Conservation (phyloP, 2,329 filamentous ascomycete genomes). For the Geosmithia flava region DNA sequence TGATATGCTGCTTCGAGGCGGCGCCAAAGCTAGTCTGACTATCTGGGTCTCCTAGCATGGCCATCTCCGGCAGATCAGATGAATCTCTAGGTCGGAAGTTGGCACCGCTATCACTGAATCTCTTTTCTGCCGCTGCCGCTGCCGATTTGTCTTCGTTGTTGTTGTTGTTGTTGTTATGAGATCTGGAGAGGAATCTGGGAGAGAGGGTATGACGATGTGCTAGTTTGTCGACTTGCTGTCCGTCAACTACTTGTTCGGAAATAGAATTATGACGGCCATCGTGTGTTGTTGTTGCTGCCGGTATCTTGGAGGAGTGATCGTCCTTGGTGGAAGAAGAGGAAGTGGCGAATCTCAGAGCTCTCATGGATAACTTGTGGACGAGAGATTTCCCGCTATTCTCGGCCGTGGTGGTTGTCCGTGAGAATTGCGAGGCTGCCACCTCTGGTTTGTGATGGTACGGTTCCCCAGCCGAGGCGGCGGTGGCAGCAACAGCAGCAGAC, state of each 20-base stretch:
- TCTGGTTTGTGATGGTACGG: conserved; percentile 42
- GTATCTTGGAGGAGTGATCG: no score
- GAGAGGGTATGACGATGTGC: no score
- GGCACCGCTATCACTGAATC: neutral
- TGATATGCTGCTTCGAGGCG: conserved; percentile 13
- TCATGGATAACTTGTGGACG: conserved; percentile 29
- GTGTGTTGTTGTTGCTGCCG: no score
- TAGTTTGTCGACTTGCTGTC: no score
- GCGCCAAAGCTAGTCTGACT: conserved; percentile 4
- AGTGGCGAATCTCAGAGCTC: conserved; percentile 25
- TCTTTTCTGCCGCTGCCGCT: neutral
- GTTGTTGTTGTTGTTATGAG: neutral
- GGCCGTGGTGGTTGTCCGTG: conserved; percentile 31
- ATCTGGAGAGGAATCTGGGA: no score
- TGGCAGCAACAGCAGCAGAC: no score
- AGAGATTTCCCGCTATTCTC: neutral
- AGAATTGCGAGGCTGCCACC: conserved; percentile 42
- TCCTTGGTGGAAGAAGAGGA: no score
- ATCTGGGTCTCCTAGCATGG: neutral
- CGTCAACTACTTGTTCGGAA: no score
- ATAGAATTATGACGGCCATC: no score
- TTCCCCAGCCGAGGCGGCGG: no score
- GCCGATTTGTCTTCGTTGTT: no score
- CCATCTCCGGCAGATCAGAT: neutral
- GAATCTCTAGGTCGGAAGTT: neutral